Conservation (phyloP, 257 asterid genomes). For the Sherardia arvensis region DNA sequence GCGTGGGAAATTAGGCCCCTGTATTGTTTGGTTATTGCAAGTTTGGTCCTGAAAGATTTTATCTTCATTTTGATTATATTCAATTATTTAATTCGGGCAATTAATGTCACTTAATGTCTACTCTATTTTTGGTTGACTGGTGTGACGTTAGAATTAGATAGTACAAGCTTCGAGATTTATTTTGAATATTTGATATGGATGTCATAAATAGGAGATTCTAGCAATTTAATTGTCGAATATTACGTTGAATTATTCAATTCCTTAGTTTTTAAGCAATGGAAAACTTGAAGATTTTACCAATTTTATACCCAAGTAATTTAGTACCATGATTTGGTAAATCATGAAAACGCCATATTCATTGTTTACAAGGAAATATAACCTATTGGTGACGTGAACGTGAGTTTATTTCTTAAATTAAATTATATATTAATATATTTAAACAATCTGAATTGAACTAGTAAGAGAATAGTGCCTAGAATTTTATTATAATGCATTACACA, state of each 20-base stretch:
- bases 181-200: background rate
- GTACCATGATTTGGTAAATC: too few species aligned
- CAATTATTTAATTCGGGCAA: background rate
- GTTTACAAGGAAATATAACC: too few species aligned
- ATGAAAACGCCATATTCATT: too few species aligned
- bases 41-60: background rate
- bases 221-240: background rate
- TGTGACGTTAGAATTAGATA: background rate
- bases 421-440: too few species aligned
- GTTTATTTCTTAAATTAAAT: too few species aligned
- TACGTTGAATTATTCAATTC: background rate
- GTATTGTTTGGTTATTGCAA: background rate
- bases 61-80: background rate
- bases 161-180: background rate
- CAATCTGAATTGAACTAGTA: too few species aligned
- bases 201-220: background rate
- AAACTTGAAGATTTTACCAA: too few species aligned
- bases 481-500: too few species aligned
- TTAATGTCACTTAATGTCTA: too few species aligned
- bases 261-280: background rate
- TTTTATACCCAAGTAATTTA: too few species aligned
- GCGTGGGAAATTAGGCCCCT: constrained; percentile 1
- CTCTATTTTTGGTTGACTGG: background rate
- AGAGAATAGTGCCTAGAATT: too few species aligned
- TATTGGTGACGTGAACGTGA: too few species aligned